phyloP scores from a whole-genome alignment of 371 early-diverging fungal genomes.

The Actinomucor elegans region DNA sequence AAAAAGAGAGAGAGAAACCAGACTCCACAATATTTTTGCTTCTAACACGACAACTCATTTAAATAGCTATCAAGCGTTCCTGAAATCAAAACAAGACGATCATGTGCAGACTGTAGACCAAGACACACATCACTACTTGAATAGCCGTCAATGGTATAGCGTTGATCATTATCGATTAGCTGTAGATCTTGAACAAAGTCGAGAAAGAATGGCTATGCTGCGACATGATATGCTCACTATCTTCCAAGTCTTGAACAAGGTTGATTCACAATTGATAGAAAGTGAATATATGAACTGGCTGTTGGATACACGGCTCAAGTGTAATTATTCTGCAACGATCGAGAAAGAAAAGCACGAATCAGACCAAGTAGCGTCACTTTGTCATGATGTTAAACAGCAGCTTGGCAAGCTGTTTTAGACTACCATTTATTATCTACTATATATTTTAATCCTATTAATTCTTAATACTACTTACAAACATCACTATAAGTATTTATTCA shows the following conservation, averaged over 20 bases:
- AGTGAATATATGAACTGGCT: conserved; percentile 57
- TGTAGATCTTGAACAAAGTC: conserved; percentile 40
- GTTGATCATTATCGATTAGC: conserved; percentile 43
- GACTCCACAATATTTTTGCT: not conserved
- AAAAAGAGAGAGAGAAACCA: not conserved
- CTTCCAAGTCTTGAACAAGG: conserved; percentile 47
- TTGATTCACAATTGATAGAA: conserved; percentile 46
- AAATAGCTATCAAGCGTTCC: conserved; percentile 1
- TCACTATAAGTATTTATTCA: too few species aligned
- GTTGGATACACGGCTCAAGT: conserved; percentile 42
- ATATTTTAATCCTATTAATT: too few species aligned
- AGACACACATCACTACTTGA: not conserved
- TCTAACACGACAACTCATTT: not conserved
- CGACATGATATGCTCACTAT: conserved; percentile 47
- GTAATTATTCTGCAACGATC: conserved; percentile 11
- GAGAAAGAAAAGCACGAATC: not conserved
- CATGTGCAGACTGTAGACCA: not conserved
- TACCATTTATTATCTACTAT: not conserved
- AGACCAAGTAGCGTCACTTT: not conserved
- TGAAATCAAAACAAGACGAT: not conserved
- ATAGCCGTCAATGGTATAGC: conserved; percentile 15
- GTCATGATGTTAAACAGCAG: conserved; percentile 7
- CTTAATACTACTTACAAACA: too few species aligned
- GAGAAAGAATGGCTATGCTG: conserved; percentile 48
- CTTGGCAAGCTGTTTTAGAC: conserved; percentile 3